Conservation (phyloP, 2,329 filamentous ascomycete species). For the Geosmithia putterillii region DNA sequence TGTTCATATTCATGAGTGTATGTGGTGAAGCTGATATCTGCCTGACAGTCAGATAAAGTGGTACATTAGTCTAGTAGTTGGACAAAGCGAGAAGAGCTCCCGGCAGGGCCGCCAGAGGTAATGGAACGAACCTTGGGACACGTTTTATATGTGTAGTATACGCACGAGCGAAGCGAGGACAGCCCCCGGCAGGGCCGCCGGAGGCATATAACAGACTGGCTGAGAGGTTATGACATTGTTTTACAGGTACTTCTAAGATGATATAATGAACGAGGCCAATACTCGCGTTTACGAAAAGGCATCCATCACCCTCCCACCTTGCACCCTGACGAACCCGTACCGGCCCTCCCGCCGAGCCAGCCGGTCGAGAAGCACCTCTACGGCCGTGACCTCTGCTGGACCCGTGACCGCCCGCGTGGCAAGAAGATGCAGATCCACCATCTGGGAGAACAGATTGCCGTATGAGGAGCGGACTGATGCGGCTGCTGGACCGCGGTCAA, state of each 20-base stretch:
- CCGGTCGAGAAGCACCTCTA: conserved; percentile 41
- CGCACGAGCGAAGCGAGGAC: no score
- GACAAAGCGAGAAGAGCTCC: no score
- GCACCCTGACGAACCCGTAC: conserved; percentile 37
- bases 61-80: no score
- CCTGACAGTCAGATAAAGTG: no score
- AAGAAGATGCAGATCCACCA: conserved; percentile 42
- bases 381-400: conserved; percentile 22
- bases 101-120: no score
- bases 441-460: conserved; percentile 39
- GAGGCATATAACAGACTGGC: no score
- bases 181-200: no score
- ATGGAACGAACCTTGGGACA: no score
- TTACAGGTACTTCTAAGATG: no score
- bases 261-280: no score
- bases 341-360: conserved; percentile 28
- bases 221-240: no score
- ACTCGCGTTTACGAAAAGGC: conserved; percentile 24
- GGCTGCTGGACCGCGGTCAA: conserved; percentile 22
- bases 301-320: conserved; percentile 23
- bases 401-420: conserved; percentile 19
- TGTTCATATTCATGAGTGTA: not conserved
- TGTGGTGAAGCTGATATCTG: conserved; percentile 33
- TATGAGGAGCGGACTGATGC: conserved; percentile 28
- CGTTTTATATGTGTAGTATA: no score